Evolutionary conservation across 192 early-diverging fungal species (phyloP).

Genomic region (Linnemannia zychae): DNA sequence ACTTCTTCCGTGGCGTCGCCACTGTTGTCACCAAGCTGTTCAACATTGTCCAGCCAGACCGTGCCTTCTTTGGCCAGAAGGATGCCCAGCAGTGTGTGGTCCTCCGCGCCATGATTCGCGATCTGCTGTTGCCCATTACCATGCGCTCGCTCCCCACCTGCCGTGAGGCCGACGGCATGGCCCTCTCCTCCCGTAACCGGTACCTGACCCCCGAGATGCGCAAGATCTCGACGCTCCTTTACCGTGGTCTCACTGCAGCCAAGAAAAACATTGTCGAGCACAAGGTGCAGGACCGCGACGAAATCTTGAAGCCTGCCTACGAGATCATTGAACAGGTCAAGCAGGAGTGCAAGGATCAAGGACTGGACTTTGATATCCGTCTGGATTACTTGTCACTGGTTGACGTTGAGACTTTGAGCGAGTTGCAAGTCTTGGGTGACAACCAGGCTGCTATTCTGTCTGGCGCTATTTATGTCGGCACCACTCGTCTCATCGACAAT

Average conservation of each 20-base stretch:
- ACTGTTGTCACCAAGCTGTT: conserved; percentile 96
- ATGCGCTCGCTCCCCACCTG: conserved; percentile 81
- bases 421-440: conserved; percentile 65
- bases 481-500: conserved; percentile 95
- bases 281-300: conserved; percentile 53
- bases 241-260: conserved; percentile 70
- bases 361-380: conserved; percentile 65
- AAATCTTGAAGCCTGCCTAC: conserved; percentile 63
- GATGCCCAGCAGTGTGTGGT: conserved; percentile 96
- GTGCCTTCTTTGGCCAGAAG: conserved; percentile 96
- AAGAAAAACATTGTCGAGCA: conserved; percentile 61
- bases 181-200: conserved; percentile 91
- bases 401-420: conserved; percentile 75
- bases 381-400: conserved; percentile 92
- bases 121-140: conserved; percentile 84
- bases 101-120: conserved; percentile 82
- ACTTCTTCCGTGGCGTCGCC: conserved; percentile 97
- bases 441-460: conserved; percentile 82
- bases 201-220: conserved; percentile 85
- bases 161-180: conserved; percentile 88
- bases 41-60: conserved; percentile 87
- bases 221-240: conserved; percentile 77
- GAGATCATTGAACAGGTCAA: conserved; percentile 63
- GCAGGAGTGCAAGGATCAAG: conserved; percentile 52
- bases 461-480: conserved; percentile 88